A percentile compares a stretch with the other conserved stretches of the same genome.
These are phyloP conservation scores for Tolypocladium amazonense DNA, from an alignment of 2,329 filamentous ascomycete species.

Conservation along the genomic window DNA sequence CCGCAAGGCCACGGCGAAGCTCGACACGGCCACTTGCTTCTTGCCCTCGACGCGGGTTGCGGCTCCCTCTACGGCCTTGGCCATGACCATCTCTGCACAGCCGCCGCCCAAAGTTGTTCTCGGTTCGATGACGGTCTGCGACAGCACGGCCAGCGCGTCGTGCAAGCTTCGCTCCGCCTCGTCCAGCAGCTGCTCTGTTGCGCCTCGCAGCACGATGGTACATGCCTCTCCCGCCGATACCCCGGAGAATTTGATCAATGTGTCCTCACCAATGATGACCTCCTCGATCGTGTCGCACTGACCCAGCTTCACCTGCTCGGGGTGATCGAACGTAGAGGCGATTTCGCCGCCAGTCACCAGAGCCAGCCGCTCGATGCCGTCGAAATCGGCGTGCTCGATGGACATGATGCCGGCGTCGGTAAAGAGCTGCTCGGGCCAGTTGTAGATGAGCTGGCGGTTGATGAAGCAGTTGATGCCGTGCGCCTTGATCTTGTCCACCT, in stretches of 20 bases:
- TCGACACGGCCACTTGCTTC: slow-evolving; percentile 85
- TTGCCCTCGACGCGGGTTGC: slow-evolving; percentile 94
- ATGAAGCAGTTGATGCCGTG: slow-evolving; percentile 99
- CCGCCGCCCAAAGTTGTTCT: slow-evolving; percentile 90
- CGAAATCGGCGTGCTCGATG: slow-evolving; percentile 98
- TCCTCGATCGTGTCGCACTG: slow-evolving; percentile 95
- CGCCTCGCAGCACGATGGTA: slow-evolving; percentile 91
- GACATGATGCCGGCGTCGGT: slow-evolving; percentile 96
- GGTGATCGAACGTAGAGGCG: slow-evolving; percentile 94
- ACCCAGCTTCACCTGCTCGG: slow-evolving; percentile 91
- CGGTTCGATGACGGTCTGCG: slow-evolving; percentile 91
- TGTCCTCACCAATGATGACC: slow-evolving; percentile 97
- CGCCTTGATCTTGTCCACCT: slow-evolving; percentile 97
- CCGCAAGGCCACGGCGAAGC: slow-evolving; percentile 79
- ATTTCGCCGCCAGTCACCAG: slow-evolving; percentile 97
- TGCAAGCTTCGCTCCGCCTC: slow-evolving; percentile 94
- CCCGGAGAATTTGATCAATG: slow-evolving; percentile 92
- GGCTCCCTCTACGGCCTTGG: slow-evolving; percentile 89
- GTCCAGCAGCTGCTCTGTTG: slow-evolving; percentile 92
- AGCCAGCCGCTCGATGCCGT: slow-evolving; percentile 90
- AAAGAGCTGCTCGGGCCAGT: slow-evolving; percentile 99
- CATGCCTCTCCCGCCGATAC: slow-evolving; percentile 90
- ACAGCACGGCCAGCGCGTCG: slow-evolving; percentile 90
- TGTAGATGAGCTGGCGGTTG: slow-evolving; percentile 98
- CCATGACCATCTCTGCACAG: slow-evolving; percentile 98